Evolutionary conservation across 805 yeast genomes (phyloP).

Genomic region (Wickerhamomyces mucosus): DNA sequence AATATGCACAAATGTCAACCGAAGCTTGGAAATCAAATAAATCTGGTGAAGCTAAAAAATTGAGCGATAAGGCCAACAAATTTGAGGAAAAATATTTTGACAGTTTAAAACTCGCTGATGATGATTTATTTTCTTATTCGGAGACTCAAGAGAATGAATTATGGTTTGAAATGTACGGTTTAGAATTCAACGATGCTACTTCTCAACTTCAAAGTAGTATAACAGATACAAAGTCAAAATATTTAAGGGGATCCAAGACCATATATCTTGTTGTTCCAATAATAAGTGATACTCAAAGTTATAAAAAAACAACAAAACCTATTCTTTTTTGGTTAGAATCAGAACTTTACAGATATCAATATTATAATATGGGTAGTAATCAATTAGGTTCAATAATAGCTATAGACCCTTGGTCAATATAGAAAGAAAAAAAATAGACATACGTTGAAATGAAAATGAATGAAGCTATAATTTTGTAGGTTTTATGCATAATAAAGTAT

Average conservation of each 20-base stretch:
- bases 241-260: constrained; percentile 6
- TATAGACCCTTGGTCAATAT: constrained; percentile 28
- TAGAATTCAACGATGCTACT: constrained; percentile 19
- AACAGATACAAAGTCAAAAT: constrained; percentile 8
- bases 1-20: constrained; percentile 19
- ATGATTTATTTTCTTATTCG: constrained; percentile 16
- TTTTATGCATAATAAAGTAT: no score
- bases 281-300: constrained; percentile 7
- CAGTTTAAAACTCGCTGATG: constrained; percentile 18
- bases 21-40: constrained; percentile 18
- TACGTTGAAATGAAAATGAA: no score
- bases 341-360: constrained; percentile 28
- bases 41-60: constrained; percentile 16
- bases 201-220: constrained; percentile 11
- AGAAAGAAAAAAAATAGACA: not conserved
- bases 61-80: constrained; percentile 19
- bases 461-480: no score
- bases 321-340: constrained; percentile 24
- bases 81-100: constrained; percentile 13
- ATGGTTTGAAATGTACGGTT: constrained; percentile 22
- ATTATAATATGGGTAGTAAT: constrained; percentile 22
- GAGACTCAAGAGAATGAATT: constrained; percentile 11
- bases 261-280: constrained; percentile 19
- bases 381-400: constrained; percentile 29
- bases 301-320: constrained; percentile 21